These are phyloP conservation scores for Bacidia rubella DNA, from an alignment of 495 filamentous ascomycete species.

Conservation along the genomic window DNA sequence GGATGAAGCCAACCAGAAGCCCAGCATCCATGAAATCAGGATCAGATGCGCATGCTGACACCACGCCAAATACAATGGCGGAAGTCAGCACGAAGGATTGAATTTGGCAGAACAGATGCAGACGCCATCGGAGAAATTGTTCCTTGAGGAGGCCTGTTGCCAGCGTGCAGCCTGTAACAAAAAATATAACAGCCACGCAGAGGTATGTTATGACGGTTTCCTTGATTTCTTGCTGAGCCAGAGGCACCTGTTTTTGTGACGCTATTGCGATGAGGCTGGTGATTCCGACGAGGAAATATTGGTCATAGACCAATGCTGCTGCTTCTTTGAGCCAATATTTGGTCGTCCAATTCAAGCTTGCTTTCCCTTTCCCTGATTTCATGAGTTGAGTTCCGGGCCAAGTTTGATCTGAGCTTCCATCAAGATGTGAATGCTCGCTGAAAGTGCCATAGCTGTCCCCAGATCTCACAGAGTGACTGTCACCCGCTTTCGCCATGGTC, in stretches of 20 bases:
- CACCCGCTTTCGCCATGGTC: background rate
- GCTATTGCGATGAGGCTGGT: constrained; percentile 27
- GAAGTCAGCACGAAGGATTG: constrained; percentile 30
- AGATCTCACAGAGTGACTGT: background rate
- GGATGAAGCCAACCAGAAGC: constrained; percentile 29
- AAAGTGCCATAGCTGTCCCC: background rate
- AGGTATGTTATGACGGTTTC: constrained; percentile 25
- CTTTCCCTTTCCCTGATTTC: background rate
- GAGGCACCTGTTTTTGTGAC: constrained; percentile 28
- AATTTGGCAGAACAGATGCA: constrained; percentile 28
- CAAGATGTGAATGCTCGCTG: background rate
- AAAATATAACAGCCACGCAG: constrained; percentile 27
- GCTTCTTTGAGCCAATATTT: background rate
- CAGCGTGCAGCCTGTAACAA: constrained; percentile 30
- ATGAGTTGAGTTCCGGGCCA: background rate
- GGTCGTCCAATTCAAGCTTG: background rate
- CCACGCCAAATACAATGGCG: constrained; percentile 25
- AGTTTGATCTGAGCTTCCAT: background rate
- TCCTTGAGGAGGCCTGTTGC: constrained; percentile 23
- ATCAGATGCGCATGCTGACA: constrained; percentile 25
- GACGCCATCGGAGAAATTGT: constrained; percentile 26
- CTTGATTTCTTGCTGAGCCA: constrained; percentile 23
- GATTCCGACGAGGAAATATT: constrained; percentile 45
- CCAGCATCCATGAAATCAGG: constrained; percentile 28
- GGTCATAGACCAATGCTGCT: constrained; percentile 30